Evolutionary conservation across 805 yeast genomes (phyloP), one percentile per base, ranked within the genome.

Genomic region (Hanseniaspora hatyaiensis): DNA sequence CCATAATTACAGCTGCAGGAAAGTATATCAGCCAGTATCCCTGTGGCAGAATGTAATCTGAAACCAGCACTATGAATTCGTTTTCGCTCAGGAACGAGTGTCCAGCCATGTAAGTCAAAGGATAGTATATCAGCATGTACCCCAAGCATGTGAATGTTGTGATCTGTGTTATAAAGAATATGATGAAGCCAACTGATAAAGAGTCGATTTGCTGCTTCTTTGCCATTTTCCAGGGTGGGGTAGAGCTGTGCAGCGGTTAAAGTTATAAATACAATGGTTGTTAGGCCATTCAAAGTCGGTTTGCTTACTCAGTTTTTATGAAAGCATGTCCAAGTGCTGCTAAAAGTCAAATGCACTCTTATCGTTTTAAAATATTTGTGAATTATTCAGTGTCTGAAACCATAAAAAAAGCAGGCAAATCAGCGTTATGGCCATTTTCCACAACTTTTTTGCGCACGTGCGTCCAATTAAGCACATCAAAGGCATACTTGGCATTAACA

Each of bases 21-120:
- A 36, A n/a, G 34, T 36, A 48, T 26, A 48, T 26, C 24, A 41
- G 18, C 47, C 47, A 48, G 18, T 40, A 48, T 3, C 51, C 38
- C 19, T 48, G 51, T 8, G 51, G 51, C 15, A 48, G 46, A 11
- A 48, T 34, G n/a, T 48, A 48, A 16, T 29, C 43, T 19, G 22
- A n/a, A 4, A 41, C 18, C n/a, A 41, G 20, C 8, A 5, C 16
- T 16, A 33, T 3, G 8, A 46, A n/a, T n/a, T n/a, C 19, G n/a
- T 34, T 31, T 4, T 37, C 29, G 3, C 15, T 23, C 8, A 37
- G 20, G 15, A 18, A 19, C 6, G n/a, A 23, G 31, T 15, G 12
- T 28, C n/a, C 12, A 15, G 18, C 9, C 22, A 37, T 24, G 31
- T 37, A 26, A n/a, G 40, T 37, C 8, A 40, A 18, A 3, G 47